Evolutionary conservation across 2,329 filamentous ascomycete genomes (phyloP).

Genomic region (Stagonosporopsis vannaccii): DNA sequence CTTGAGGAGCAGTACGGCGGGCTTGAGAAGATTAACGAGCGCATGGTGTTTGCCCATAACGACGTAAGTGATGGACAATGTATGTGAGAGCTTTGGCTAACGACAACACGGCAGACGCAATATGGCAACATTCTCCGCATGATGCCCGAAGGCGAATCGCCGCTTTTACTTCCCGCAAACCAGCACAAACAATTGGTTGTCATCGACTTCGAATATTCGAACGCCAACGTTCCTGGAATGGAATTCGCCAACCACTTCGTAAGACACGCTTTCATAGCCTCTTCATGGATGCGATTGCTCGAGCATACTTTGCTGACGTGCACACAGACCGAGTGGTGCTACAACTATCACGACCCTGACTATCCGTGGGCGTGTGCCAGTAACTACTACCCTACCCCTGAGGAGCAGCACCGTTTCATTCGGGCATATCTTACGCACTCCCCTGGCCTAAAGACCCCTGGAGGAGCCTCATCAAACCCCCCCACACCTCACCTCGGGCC

Average conservation of each 20-base stretch:
- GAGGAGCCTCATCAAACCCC: constrained; percentile 60
- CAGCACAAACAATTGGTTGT: constrained; percentile 96
- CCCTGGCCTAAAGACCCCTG: constrained; percentile 67
- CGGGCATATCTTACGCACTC: constrained; percentile 85
- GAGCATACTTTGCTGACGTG: background rate
- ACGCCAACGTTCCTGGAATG: constrained; percentile 81
- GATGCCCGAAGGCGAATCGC: constrained; percentile 75
- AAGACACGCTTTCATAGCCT: constrained; percentile 38
- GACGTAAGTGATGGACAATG: constrained; percentile 69
- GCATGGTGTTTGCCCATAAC: constrained; percentile 94
- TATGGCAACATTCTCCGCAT: constrained; percentile 94
- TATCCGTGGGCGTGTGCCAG: constrained; percentile 73
- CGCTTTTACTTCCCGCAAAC: constrained; percentile 86
- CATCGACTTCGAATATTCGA: constrained; percentile 98
- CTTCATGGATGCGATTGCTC: background rate
- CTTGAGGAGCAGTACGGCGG: constrained; percentile 77
- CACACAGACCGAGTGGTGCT: constrained; percentile 83
- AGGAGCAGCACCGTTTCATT: constrained; percentile 86
- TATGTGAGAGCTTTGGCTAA: constrained; percentile 15
- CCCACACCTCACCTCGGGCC: constrained; percentile 41
- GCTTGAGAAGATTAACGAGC: constrained; percentile 69
- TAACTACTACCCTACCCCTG: constrained; percentile 74
- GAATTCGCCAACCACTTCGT: constrained; percentile 98
- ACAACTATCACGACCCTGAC: constrained; percentile 86
- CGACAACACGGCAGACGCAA: constrained; percentile 73